Evolutionary conservation across 345 rosid species (phyloP).

Genomic region (Fremontodendron californicum): DNA sequence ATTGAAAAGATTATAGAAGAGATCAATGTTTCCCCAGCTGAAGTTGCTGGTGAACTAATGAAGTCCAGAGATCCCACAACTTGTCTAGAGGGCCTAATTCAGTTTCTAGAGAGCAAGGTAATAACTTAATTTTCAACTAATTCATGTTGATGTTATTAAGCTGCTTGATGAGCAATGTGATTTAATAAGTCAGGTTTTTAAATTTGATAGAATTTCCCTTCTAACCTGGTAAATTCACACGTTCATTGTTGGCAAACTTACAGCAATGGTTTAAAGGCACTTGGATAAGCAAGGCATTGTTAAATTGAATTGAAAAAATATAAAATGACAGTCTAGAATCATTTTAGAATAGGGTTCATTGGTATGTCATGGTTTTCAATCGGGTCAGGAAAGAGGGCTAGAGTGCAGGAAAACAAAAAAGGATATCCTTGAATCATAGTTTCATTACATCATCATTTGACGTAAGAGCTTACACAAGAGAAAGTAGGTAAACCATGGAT

Average conservation of each 20-base stretch:
- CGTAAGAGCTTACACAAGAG: background rate
- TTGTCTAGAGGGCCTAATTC: slow-evolving; percentile 22
- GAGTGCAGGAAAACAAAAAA: background rate
- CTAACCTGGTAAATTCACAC: too few relatives aligned
- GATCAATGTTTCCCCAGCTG: slow-evolving; percentile 36
- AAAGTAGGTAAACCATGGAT: background rate
- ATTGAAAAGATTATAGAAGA: slow-evolving; percentile 26
- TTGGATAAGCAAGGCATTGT: too few relatives aligned
- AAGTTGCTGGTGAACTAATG: slow-evolving; percentile 42
- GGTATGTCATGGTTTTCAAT: too few relatives aligned
- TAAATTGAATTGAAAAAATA: too few relatives aligned
- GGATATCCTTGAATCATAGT: background rate
- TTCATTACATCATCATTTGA: background rate
- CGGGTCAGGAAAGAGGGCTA: background rate
- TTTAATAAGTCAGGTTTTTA: background rate
- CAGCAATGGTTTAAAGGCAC: too few relatives aligned
- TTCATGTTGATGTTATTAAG: background rate
- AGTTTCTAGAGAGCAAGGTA: slow-evolving; percentile 36
- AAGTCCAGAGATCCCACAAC: slow-evolving; percentile 21
- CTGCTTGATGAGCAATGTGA: background rate
- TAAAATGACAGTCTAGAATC: too few relatives aligned
- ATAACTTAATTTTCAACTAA: slow-evolving; percentile 9
- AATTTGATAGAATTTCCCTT: too few relatives aligned
- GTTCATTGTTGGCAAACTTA: too few relatives aligned
- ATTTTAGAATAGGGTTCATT: too few relatives aligned